Evolutionary conservation across 345 rosid species (phyloP).

Genomic region (Gynandropsis gynandra): DNA sequence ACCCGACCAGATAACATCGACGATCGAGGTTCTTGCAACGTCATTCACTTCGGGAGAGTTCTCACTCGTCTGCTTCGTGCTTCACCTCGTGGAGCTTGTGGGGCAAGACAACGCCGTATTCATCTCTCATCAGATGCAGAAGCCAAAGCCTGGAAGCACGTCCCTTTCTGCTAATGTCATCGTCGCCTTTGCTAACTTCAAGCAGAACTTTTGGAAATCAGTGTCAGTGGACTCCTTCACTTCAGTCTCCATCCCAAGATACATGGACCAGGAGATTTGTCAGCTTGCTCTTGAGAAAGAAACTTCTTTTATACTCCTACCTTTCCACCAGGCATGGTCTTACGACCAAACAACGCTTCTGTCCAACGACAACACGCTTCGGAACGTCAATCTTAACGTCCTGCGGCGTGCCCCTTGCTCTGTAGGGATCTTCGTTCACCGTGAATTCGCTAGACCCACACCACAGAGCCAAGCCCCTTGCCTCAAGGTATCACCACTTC

Average conservation of each 20-base stretch:
- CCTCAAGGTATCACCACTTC: too few species aligned
- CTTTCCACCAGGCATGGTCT: constrained; percentile 48
- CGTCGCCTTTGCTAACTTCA: constrained; percentile 20
- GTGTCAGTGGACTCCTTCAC: constrained; percentile 21
- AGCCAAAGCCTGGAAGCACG: constrained; percentile 19
- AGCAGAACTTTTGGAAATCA: constrained; percentile 18
- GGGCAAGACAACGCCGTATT: constrained; percentile 26
- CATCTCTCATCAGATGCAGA: constrained; percentile 30
- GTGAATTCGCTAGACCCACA: constrained; percentile 12
- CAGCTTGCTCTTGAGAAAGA: constrained; percentile 39
- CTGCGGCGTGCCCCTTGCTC: constrained; percentile 56
- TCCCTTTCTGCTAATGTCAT: constrained; percentile 23
- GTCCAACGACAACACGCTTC: constrained; percentile 25
- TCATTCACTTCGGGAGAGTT: constrained; percentile 17
- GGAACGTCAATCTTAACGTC: constrained; percentile 34
- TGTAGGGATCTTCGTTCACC: constrained; percentile 40
- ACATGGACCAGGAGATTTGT: constrained; percentile 53
- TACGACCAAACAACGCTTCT: constrained; percentile 25
- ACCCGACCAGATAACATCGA: constrained; percentile 28
- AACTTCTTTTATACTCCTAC: constrained; percentile 42
- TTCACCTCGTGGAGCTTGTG: constrained; percentile 28
- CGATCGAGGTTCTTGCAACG: constrained; percentile 25
- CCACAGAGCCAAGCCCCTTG: constrained; percentile 4
- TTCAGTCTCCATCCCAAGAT: constrained; percentile 24
- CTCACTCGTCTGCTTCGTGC: constrained; percentile 17